These are phyloP conservation scores for Choricystis sp. DNA, from an alignment of 139 green algal genomes.

Conservation along the genomic window DNA sequence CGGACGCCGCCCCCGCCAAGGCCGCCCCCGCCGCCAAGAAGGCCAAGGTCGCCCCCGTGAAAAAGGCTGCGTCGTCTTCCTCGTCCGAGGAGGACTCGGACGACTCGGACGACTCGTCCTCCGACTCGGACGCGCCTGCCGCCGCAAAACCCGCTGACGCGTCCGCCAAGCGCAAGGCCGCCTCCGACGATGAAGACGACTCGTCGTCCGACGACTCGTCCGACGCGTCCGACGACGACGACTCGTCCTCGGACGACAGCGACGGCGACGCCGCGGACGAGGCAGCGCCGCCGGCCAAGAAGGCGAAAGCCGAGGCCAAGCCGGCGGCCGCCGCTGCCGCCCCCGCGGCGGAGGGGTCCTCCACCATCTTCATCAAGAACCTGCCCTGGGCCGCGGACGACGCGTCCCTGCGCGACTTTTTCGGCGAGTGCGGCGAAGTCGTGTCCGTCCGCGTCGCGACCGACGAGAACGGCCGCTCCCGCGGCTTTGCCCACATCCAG, in stretches of 20 bases:
- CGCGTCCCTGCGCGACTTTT: conserved; percentile 27
- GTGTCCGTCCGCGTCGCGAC: conserved; percentile 32
- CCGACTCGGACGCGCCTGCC: conserved; percentile 8
- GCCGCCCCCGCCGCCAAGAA: conserved; percentile 3
- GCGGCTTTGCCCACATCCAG: conserved; percentile 53
- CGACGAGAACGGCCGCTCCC: conserved; percentile 29
- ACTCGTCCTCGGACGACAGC: not conserved
- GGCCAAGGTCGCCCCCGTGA: conserved; percentile 1
- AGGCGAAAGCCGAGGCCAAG: conserved; percentile 20
- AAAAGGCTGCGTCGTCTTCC: not conserved
- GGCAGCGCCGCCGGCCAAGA: conserved; percentile 17
- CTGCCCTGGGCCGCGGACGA: conserved; percentile 39
- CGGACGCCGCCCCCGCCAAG: not conserved
- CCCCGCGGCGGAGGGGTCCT: conserved; percentile 8
- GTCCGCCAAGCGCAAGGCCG: not conserved
- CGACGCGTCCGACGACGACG: conserved; percentile 9
- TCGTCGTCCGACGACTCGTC: conserved; percentile 10
- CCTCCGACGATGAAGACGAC: not conserved
- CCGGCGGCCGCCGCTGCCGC: conserved; percentile 7
- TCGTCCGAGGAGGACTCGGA: conserved; percentile 1
- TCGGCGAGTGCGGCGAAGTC: conserved; percentile 32
- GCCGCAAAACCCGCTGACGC: conserved; percentile 7
- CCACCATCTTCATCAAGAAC: conserved; percentile 57
- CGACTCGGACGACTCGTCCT: conserved; percentile 13
- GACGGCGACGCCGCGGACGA: conserved; percentile 10